These are phyloP conservation scores for Dissophora ornata DNA, from an alignment of 192 early-diverging fungal species.

Conservation along the genomic window DNA sequence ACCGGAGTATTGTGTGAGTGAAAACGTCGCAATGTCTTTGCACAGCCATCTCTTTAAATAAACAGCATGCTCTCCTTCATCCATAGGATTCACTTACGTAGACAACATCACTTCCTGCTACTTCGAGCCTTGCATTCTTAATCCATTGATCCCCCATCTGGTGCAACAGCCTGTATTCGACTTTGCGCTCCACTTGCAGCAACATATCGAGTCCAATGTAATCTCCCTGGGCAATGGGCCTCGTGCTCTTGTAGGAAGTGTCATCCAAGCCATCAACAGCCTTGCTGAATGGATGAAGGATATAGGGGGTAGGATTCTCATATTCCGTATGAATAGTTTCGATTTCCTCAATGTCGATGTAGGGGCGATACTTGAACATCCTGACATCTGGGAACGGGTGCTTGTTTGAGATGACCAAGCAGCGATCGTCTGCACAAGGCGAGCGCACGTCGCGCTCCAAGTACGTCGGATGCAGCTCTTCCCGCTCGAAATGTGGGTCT, in stretches of 20 bases:
- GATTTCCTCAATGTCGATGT: constrained; percentile 59
- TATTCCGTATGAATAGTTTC: constrained; percentile 60
- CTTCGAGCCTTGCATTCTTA: constrained; percentile 31
- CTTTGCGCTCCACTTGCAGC: constrained; percentile 52
- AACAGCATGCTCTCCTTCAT: too few species aligned
- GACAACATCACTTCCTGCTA: constrained; percentile 44
- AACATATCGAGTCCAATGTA: constrained; percentile 70
- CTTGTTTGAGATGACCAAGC: constrained; percentile 66
- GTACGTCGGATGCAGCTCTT: constrained; percentile 56
- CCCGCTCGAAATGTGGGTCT: constrained; percentile 40
- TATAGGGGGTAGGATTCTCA: constrained; percentile 47
- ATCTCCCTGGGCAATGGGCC: constrained; percentile 59
- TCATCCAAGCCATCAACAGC: constrained; percentile 64
- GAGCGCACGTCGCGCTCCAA: constrained; percentile 58
- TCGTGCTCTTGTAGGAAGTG: constrained; percentile 58
- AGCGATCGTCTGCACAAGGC: constrained; percentile 64
- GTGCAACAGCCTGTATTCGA: constrained; percentile 40
- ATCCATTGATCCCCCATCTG: constrained; percentile 55
- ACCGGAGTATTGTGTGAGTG: too few species aligned
- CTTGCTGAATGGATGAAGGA: constrained; percentile 54
- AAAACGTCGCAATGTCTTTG: too few species aligned
- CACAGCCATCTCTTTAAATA: too few species aligned
- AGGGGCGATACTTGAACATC: constrained; percentile 61
- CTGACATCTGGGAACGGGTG: constrained; percentile 58
- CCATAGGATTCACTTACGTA: too few species aligned